phyloP scores from a whole-genome alignment of 371 early-diverging fungal genomes.

The Circinella minor region DNA sequence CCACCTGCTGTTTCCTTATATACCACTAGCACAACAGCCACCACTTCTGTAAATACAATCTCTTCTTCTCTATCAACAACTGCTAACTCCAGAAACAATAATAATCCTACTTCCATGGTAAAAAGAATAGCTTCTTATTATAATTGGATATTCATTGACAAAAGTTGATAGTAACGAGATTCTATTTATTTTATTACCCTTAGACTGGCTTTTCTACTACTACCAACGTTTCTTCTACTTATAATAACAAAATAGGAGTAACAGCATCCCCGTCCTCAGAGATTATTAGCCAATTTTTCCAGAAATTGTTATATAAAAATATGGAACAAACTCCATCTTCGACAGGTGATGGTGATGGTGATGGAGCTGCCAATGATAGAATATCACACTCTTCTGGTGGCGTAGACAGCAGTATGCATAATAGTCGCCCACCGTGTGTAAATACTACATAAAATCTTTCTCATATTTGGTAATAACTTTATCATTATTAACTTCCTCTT shows the following conservation, averaged over 20 bases:
- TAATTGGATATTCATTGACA: no score
- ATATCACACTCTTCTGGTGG: not conserved
- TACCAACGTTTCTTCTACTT: not conserved
- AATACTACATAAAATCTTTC: not conserved
- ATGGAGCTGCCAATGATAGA: not conserved
- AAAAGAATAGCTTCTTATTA: no score
- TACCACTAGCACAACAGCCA: not conserved
- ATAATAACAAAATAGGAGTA: not conserved
- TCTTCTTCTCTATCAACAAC: no score
- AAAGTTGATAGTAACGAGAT: no score
- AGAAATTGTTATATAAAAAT: not conserved
- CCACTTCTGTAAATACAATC: not conserved
- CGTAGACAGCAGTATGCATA: conserved; percentile 1
- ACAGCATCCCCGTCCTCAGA: not conserved
- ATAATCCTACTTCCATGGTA: no score
- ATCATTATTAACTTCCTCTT: no score
- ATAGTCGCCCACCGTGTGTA: conserved; percentile 5
- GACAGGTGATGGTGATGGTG: not conserved
- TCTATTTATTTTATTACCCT: no score
- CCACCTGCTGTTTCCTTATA: conserved; percentile 1
- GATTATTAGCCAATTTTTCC: not conserved
- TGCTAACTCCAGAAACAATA: no score
- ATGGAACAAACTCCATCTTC: not conserved
- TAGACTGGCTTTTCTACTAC: not conserved
- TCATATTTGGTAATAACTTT: no score